Evolutionary conservation across 2,329 filamentous ascomycete genomes (phyloP), one percentile per base, ranked within the genome.

Genomic region (Arthroderma uncinatum): DNA sequence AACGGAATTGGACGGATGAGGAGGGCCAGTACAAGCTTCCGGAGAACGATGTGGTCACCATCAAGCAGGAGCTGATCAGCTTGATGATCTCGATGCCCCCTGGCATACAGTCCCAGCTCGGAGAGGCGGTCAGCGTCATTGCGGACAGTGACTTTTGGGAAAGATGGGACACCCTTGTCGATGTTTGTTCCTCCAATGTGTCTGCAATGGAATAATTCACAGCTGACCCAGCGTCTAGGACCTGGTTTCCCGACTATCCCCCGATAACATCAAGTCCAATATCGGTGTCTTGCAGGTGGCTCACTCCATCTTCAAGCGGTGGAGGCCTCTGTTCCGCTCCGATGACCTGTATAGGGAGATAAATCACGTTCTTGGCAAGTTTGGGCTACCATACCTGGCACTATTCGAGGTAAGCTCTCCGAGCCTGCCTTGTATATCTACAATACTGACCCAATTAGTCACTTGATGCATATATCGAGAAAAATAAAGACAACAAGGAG

Each of bases 91-190:
- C 86, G 7, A 90, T 93, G 23, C 93, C 92, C 2, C 72, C 87
- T 16, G 86, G 83, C 59, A 87, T 98, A 62, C 94, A 97, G 74
- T 84, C 89, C 60, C 93, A 98, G 74, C 81, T 98, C 37, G 93
- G 93, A 64, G 93, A 97, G 69, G 91, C 93, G 61, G 94, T 97
- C 71, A 96, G 92, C 74, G 83, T 94, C 65, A 97, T 98, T 66
- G 93, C 93, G 60, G 92, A 97, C 73, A 97, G 91, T 64, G 93
- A 98, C 71, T 98, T 98, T 73, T 98, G 87, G 86, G 80, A 87
- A 72, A 81, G 87, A 67, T 98, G 93, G 93, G 87, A 97, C 68
- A 95, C 91, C n/a, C 79, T 98, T 59, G 91, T 95, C 55, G 82
- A 87, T 76, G 85, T 87, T 72, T 62, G 79, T 53, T 54, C n/a